Percentiles rank a stretch among this genome's conserved stretches.
Conservation (phyloP, 2,329 filamentous ascomycete species). For the Colletotrichum incanum region DNA sequence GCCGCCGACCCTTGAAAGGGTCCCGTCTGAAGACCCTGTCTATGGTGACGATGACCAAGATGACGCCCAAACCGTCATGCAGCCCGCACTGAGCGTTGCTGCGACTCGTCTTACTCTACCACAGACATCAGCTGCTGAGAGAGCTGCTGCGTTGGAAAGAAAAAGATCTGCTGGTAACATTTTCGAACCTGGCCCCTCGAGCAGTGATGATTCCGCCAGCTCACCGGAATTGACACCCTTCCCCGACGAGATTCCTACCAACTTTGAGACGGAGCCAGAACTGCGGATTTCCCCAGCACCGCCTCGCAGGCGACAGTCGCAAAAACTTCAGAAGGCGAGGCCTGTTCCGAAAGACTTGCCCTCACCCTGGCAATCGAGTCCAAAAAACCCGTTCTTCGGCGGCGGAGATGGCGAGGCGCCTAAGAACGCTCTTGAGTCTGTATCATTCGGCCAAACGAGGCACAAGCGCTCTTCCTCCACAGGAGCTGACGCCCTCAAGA, state of each 20-base stretch:
- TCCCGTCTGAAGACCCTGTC: conserved; percentile 52
- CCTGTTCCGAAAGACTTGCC: conserved; percentile 45
- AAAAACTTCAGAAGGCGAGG: conserved; percentile 35
- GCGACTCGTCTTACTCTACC: conserved; percentile 70
- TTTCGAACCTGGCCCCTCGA: conserved; percentile 47
- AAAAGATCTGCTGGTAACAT: conserved; percentile 54
- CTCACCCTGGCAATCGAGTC: conserved; percentile 60
- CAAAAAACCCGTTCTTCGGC: conserved; percentile 56
- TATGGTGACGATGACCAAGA: conserved; percentile 61
- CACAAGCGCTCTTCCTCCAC: conserved; percentile 68
- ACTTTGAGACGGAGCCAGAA: conserved; percentile 38
- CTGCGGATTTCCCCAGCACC: conserved; percentile 29
- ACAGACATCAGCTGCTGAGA: conserved; percentile 71
- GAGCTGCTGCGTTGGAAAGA: conserved; percentile 68
- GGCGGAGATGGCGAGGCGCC: conserved; percentile 47
- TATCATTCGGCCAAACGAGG: conserved; percentile 62
- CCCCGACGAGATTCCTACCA: conserved; percentile 39
- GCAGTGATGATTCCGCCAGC: conserved; percentile 38
- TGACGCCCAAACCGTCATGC: conserved; percentile 72
- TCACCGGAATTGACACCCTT: conserved; percentile 41
- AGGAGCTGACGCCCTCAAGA: conserved; percentile 71
- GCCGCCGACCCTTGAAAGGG: conserved; percentile 32
- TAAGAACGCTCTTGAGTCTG: conserved; percentile 60
- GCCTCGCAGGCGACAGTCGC: conserved; percentile 28
- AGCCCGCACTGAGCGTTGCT: conserved; percentile 70